Base-by-base conservation (phyloP, 2,329 filamentous ascomycete genomes). In the Apiospora koreana region DNA sequence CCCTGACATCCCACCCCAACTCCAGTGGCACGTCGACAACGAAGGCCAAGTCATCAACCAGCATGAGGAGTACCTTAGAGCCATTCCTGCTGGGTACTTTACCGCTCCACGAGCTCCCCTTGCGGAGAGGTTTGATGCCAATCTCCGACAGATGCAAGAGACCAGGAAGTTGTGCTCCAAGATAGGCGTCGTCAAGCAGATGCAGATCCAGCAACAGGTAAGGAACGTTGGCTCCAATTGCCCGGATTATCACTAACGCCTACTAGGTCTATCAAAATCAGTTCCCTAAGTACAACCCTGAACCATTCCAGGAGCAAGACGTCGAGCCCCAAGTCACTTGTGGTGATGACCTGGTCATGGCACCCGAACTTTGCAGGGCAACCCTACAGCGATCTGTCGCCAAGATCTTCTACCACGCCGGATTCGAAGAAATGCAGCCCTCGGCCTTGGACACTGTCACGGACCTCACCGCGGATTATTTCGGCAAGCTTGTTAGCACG, bases 121-220 rank as follows among this genome's bases (percentile, higher is more conserved):
- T 45, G 86, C 92, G 1, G 90, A 89, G 75, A 95, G 92, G 79
- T 92, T 99, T 81, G 94, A 98, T 75, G 89, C 91, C 69, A 99
- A 99, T 76, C 94, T 98, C 81, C 90, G 90, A 72, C 95, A 98
- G 79, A 95, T 99, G 87, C 96, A 99, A 80, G 95, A 98, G 77
- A 99, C 96, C 0, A 89, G 96, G 75, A 98, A 98, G 79, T 88
- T 99, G 41, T 97, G 94, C 77, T 94, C 94, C 14, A 99, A 98
- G 83, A 97, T 99, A 79, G 92, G 94, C 66, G 94, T 99, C 72
- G 96, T 99, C 79, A 99, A 98, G 84, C 96, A 99, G 83, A 99
- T 99, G 96, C 96, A 99, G 82, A 90, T 98, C 69, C 96, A 99
- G 80, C 94, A 94, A 68, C 96, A 98, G 88, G 93, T 94, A 88